Evolutionary conservation across 768 basidiomycete genomes (phyloP), one percentile per base, ranked within the genome.

Genomic region (Termitomyces eurrhizus): DNA sequence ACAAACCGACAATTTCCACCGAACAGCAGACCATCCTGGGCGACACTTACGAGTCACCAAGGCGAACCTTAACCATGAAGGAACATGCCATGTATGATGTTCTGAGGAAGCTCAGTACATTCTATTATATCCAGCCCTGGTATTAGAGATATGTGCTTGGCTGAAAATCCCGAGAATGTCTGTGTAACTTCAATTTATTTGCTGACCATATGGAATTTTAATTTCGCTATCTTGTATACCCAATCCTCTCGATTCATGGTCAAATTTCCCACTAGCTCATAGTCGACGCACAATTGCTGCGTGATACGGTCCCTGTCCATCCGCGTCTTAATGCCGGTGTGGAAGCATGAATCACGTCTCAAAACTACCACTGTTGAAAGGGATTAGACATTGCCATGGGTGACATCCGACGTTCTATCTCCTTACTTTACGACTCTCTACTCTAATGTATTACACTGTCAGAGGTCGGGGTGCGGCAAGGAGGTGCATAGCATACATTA

Each of bases 351-450:
- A 32, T 52, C n/a, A 41, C 29, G 18, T 35, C n/a, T 45, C 33
- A 52, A 46, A 33, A 52, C 36, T 42, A 42, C 4, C n/a, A 14
- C 24, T 16, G 13, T 44, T 63, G 24, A 60, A 48, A 44, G 37
- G 44, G 35, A 45, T 39, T 58, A 86, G 90, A 93, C 69, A 90
- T 90, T 52, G 88, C 84, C 46, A 90, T 92, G 87, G 90, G 91
- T 13, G 91, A 92, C 71, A 84, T 90, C 39, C 85, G 89, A 36
- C 83, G 89, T 32, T 82, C 83, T n/a, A 85, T 92, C 29, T 68
- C 78, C 5, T 73, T 80, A 41, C 78, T 92, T 12, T 78, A 84
- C 21, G 7, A 63, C 76, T 13, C 73, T 80, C 46, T 89, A 82
- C 67, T 83, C 87, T 1, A 83, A 82, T 0, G 60, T 91, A 1